Evolutionary conservation across 2,329 filamentous ascomycete genomes (phyloP).

Genomic region (Fusarium oligoseptatum): DNA sequence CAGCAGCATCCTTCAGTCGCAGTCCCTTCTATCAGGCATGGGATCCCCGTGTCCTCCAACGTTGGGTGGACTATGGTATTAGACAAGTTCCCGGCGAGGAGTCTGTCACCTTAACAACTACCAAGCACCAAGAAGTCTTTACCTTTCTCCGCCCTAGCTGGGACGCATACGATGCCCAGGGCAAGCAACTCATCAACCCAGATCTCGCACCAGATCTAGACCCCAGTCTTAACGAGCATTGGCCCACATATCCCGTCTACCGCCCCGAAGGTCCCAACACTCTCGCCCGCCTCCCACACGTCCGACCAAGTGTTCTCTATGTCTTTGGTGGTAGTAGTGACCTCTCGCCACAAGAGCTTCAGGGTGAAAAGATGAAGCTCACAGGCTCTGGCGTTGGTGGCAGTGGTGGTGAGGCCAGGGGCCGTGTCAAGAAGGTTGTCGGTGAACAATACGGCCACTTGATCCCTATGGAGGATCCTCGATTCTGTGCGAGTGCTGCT

Average conservation of each 20-base stretch:
- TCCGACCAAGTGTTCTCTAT: slow-evolving; percentile 77
- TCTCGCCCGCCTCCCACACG: slow-evolving; percentile 67
- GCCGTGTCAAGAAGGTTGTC: slow-evolving; percentile 75
- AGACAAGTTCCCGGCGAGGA: slow-evolving; percentile 66
- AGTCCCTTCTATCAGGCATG: slow-evolving; percentile 82
- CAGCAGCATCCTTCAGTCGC: slow-evolving; percentile 74
- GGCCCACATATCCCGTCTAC: slow-evolving; percentile 70
- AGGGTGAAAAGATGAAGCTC: slow-evolving; percentile 70
- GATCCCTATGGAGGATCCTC: slow-evolving; percentile 84
- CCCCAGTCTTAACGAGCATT: slow-evolving; percentile 52
- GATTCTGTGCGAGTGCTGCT: slow-evolving; percentile 72
- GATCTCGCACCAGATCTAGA: slow-evolving; percentile 62
- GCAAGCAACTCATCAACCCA: slow-evolving; percentile 55
- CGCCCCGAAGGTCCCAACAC: slow-evolving; percentile 72
- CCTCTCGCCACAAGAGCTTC: slow-evolving; percentile 64
- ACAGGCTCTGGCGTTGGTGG: slow-evolving; percentile 77
- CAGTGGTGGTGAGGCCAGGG: slow-evolving; percentile 73
- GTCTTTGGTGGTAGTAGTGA: slow-evolving; percentile 74
- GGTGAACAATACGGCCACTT: slow-evolving; percentile 80
- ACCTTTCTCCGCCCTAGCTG: slow-evolving; percentile 77
- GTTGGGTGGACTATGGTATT: slow-evolving; percentile 75
- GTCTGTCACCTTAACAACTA: slow-evolving; percentile 80
- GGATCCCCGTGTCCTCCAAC: slow-evolving; percentile 83
- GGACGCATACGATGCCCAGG: slow-evolving; percentile 56
- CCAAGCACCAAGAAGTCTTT: slow-evolving; percentile 85